A percentile compares a stretch with the other conserved stretches of the same genome.
phyloP scores from a whole-genome alignment of 495 filamentous ascomycete species.

The Lepidopterella palustris region DNA sequence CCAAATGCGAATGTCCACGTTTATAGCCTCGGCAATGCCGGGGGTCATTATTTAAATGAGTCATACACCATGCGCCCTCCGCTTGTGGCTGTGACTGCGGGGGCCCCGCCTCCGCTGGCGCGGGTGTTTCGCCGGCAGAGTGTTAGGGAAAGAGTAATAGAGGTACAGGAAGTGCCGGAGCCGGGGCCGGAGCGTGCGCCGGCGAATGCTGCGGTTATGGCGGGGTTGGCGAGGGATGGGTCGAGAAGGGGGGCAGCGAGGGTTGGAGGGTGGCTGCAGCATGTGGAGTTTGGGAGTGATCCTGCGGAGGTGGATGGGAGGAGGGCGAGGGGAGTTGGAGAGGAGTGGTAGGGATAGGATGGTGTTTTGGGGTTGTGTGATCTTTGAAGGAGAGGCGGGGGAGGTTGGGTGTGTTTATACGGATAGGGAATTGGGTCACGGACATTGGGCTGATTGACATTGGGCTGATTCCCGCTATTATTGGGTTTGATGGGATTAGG shows the following conservation, averaged over 20 bases:
- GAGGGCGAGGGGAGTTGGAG: conserved; percentile 13
- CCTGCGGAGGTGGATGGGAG: conserved; percentile 13
- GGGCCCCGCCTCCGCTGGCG: conserved; percentile 5
- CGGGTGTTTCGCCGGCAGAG: not conserved
- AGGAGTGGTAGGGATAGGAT: conserved; percentile 8
- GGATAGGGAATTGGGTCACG: too few species aligned
- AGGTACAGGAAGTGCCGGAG: not conserved
- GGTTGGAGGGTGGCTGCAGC: conserved; percentile 29
- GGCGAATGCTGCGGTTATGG: conserved; percentile 25
- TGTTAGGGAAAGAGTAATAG: not conserved
- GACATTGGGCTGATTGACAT: too few species aligned
- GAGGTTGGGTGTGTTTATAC: too few species aligned
- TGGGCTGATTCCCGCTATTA: too few species aligned
- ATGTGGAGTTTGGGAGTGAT: conserved; percentile 27
- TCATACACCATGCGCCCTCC: conserved; percentile 22
- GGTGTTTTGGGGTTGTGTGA: conserved; percentile 11
- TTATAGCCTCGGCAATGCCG: conserved; percentile 23
- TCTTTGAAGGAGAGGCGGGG: too few species aligned
- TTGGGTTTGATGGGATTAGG: too few species aligned
- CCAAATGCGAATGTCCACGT: conserved; percentile 15
- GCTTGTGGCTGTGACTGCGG: conserved; percentile 11
- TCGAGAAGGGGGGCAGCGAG: conserved; percentile 21
- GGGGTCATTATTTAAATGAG: conserved; percentile 23
- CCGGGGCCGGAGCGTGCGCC: not conserved
- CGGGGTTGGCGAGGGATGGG: conserved; percentile 26